These are phyloP conservation scores for Escovopsis sp. DNA, from an alignment of 2,329 filamentous ascomycete genomes.

Conservation along the genomic window DNA sequence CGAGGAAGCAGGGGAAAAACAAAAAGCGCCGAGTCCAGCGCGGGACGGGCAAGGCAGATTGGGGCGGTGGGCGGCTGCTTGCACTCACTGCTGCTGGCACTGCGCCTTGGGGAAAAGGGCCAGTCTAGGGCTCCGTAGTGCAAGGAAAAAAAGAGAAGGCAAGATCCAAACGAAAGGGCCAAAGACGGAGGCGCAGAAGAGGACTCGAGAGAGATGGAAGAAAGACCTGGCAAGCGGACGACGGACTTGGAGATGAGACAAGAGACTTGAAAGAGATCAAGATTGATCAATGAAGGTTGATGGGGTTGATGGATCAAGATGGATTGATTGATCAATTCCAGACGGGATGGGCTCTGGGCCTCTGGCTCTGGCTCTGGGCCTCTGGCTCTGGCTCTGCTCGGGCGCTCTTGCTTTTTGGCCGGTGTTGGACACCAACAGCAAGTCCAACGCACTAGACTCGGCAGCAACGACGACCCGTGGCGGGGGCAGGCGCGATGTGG, in stretches of 20 bases:
- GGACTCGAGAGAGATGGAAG: conserved; percentile 4
- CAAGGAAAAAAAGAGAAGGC: conserved; percentile 1
- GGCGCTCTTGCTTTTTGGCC: not conserved
- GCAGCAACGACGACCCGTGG: conserved; percentile 4
- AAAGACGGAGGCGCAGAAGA: too few relatives aligned
- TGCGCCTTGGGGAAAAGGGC: not conserved
- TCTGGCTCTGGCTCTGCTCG: too few relatives aligned
- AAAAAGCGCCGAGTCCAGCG: not conserved
- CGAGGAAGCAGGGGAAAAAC: too few relatives aligned
- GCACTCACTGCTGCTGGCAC: not conserved
- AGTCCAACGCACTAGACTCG: not conserved
- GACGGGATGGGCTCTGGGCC: too few relatives aligned
- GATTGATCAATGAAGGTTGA: too few relatives aligned
- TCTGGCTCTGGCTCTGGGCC: too few relatives aligned
- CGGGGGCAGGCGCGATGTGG: conserved; percentile 1
- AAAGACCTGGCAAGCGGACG: not conserved
- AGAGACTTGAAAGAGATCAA: too few relatives aligned
- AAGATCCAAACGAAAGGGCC: too few relatives aligned
- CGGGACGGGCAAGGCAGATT: not conserved
- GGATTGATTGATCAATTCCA: too few relatives aligned
- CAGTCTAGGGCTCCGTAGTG: not conserved
- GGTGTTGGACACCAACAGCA: not conserved
- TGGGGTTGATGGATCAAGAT: too few relatives aligned
- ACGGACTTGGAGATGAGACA: not conserved
- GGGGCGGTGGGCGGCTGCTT: conserved; percentile 3